Conservation (phyloP, 2,329 filamentous ascomycete species). For the Fusarium anthophilum region DNA sequence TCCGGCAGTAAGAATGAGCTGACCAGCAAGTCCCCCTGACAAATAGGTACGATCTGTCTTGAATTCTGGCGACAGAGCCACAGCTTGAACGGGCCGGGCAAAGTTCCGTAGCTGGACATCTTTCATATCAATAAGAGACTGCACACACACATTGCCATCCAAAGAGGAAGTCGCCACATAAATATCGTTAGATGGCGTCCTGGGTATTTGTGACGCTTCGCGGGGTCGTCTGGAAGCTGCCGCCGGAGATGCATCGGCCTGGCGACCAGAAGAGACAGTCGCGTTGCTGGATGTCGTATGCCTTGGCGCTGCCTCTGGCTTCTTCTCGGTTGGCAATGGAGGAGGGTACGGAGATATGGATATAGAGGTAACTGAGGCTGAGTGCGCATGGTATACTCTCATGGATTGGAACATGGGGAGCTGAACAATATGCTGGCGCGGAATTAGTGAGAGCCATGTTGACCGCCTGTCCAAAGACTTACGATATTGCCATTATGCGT, state of each 20-base stretch:
- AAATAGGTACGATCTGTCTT: slow-evolving; percentile 89
- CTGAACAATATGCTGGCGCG: slow-evolving; percentile 79
- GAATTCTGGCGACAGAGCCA: slow-evolving; percentile 94
- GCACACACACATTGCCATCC: slow-evolving; percentile 94
- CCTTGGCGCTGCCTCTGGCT: slow-evolving; percentile 53
- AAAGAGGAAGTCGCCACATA: slow-evolving; percentile 94
- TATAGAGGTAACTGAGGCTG: slow-evolving; percentile 87
- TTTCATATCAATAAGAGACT: slow-evolving; percentile 85
- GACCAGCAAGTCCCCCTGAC: slow-evolving; percentile 88
- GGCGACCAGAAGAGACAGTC: slow-evolving; percentile 44
- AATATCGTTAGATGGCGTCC: slow-evolving; percentile 87
- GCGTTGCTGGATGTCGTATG: slow-evolving; percentile 49
- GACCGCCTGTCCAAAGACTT: slow-evolving; percentile 50
- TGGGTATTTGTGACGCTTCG: slow-evolving; percentile 68
- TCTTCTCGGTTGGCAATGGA: slow-evolving; percentile 57
- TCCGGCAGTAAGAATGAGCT: slow-evolving; percentile 85
- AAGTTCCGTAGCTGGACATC: slow-evolving; percentile 95
- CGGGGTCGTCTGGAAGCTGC: slow-evolving; percentile 61
- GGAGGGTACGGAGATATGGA: slow-evolving; percentile 88
- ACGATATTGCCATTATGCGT: slow-evolving; percentile 98
- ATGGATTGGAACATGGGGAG: slow-evolving; percentile 83
- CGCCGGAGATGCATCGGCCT: slow-evolving; percentile 56
- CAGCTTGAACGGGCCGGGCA: slow-evolving; percentile 88
- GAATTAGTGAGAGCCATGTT: slow-evolving; percentile 39
- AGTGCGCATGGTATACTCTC: slow-evolving; percentile 90